phyloP scores from a whole-genome alignment of 2,329 filamentous ascomycete species.

The Hypoxylon sp. region DNA sequence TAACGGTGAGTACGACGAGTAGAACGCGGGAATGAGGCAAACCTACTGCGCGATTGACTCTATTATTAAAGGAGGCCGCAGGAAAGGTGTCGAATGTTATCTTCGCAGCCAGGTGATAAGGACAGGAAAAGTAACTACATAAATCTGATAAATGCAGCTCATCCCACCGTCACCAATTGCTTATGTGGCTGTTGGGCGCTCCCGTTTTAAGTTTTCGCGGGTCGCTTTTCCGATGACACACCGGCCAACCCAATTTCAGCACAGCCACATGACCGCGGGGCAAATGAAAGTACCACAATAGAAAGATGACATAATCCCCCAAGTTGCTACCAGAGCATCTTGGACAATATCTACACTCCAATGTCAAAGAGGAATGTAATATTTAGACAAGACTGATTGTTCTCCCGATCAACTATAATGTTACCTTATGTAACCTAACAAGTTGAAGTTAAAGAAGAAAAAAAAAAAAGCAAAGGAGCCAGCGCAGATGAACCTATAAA shows the following conservation, averaged over 20 bases:
- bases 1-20: background rate
- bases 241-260: background rate
- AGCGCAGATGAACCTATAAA: too few species aligned
- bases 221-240: constrained; percentile 13
- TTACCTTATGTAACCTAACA: too few species aligned
- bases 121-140: background rate
- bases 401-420: too few species aligned
- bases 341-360: too few species aligned
- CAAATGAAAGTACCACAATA: constrained; percentile 10
- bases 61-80: background rate
- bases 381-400: too few species aligned
- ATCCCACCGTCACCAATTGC: too few species aligned
- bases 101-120: too few species aligned
- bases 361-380: too few species aligned
- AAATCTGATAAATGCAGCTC: background rate
- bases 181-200: background rate
- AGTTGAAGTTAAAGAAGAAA: too few species aligned
- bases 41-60: background rate
- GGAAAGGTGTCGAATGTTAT: background rate
- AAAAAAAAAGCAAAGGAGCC: too few species aligned
- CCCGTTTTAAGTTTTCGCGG: background rate
- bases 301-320: background rate
- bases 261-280: constrained; percentile 27
- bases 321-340: background rate
- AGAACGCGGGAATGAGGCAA: background rate